phyloP scores from a whole-genome alignment of 257 asterid species.

The Echites panduratus region DNA sequence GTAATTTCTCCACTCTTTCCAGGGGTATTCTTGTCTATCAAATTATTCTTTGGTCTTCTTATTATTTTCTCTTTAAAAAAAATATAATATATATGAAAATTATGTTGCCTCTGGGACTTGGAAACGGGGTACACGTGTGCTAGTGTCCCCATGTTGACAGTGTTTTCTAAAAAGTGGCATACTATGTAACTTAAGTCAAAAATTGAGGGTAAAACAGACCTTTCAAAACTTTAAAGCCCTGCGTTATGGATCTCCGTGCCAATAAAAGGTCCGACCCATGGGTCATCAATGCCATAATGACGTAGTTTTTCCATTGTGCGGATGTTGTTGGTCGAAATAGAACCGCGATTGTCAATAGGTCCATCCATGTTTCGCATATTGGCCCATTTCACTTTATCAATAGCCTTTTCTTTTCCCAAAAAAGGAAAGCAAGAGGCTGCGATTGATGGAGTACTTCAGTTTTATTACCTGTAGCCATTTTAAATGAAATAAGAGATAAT shows the following conservation, averaged over 20 bases:
- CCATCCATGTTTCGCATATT: background rate
- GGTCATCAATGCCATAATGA: background rate
- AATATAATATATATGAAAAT: background rate
- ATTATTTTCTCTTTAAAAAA: background rate
- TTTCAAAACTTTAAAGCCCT: background rate
- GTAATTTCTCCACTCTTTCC: constrained; percentile 14
- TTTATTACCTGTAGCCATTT: too few relatives aligned
- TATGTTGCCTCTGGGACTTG: background rate
- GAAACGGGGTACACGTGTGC: background rate
- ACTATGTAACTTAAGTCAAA: background rate
- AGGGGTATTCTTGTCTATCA: constrained; percentile 31
- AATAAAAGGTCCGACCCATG: background rate
- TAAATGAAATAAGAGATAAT: too few relatives aligned
- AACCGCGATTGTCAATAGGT: background rate
- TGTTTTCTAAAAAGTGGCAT: background rate
- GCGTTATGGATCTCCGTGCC: background rate
- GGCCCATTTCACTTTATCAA: background rate
- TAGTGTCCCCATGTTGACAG: background rate
- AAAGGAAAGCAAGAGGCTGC: background rate
- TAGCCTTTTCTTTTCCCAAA: background rate
- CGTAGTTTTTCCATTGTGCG: background rate
- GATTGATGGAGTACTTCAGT: too few relatives aligned
- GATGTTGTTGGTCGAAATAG: constrained; percentile 3
- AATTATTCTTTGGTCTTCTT: background rate
- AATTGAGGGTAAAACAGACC: background rate